Evolutionary conservation across 1,284 basidiomycete genomes (phyloP).

Genomic region (Puccinia triticina): DNA sequence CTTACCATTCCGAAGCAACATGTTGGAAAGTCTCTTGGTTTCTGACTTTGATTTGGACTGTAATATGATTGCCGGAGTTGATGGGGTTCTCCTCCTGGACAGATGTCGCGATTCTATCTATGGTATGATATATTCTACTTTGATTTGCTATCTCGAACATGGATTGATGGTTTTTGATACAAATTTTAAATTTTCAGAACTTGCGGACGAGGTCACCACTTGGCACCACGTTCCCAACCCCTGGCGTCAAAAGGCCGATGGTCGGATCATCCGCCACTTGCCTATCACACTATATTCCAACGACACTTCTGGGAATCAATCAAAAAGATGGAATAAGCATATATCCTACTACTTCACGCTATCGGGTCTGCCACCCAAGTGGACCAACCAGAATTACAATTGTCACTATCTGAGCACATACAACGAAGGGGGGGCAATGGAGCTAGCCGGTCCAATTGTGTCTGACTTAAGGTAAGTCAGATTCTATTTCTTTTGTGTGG

Average conservation of each 20-base stretch:
- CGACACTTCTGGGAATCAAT: not conserved
- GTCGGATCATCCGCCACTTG: not conserved
- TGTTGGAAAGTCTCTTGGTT: not conserved
- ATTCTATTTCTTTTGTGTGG: no score
- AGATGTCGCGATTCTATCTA: not conserved
- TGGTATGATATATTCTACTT: no score
- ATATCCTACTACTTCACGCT: not conserved
- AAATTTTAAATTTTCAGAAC: no score
- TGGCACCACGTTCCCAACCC: not conserved
- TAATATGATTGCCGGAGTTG: not conserved
- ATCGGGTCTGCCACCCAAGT: not conserved
- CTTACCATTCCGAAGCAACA: not conserved
- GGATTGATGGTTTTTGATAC: no score
- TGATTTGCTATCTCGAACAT: no score
- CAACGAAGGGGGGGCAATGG: not conserved
- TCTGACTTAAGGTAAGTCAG: no score
- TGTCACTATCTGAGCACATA: slow-evolving; percentile 1
- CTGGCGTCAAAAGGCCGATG: not conserved
- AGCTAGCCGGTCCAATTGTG: slow-evolving; percentile 1
- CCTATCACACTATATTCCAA: not conserved
- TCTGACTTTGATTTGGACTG: not conserved
- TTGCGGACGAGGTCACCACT: no score
- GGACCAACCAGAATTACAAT: slow-evolving; percentile 10
- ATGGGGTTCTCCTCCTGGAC: no score
- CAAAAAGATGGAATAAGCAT: slow-evolving; percentile 37